Evolutionary conservation across 768 basidiomycete genomes (phyloP).

Genomic region (Termitomyces sp.): DNA sequence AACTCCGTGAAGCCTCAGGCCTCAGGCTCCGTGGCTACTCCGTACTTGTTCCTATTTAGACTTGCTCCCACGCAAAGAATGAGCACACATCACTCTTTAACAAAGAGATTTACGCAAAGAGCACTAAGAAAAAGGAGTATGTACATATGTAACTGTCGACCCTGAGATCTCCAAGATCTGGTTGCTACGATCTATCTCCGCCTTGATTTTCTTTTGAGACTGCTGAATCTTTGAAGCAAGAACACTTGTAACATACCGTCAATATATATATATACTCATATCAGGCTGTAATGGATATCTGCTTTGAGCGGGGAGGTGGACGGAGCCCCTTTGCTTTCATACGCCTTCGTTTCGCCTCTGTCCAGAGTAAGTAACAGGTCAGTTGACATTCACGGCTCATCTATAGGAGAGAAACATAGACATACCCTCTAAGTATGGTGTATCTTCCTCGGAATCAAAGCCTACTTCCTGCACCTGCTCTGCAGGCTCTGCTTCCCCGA

Average conservation of each 20-base stretch:
- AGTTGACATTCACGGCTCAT: slow-evolving; percentile 11
- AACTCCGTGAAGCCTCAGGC: neutral
- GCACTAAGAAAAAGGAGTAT: neutral
- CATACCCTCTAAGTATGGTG: slow-evolving; percentile 74
- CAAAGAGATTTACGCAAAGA: neutral
- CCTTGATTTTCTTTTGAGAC: neutral
- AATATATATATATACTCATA: neutral
- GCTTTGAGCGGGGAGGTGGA: slow-evolving; percentile 48
- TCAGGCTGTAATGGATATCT: slow-evolving; percentile 3
- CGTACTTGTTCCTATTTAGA: neutral
- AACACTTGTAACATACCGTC: neutral
- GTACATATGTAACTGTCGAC: slow-evolving; percentile 15
- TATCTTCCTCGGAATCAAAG: slow-evolving; percentile 78
- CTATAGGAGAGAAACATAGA: slow-evolving; percentile 23
- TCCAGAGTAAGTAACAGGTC: slow-evolving; percentile 1
- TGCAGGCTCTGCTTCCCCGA: slow-evolving; percentile 24
- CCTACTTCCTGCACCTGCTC: slow-evolving; percentile 32
- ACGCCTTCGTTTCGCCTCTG: slow-evolving; percentile 69
- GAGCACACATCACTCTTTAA: neutral
- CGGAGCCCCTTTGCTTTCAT: slow-evolving; percentile 74
- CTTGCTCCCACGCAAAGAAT: neutral
- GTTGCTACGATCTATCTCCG: neutral
- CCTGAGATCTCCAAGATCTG: neutral
- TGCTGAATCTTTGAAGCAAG: neutral
- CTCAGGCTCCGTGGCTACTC: neutral